These are phyloP conservation scores for Podosphaera aphanis DNA, from an alignment of 2,329 filamentous ascomycete species.

Conservation along the genomic window DNA sequence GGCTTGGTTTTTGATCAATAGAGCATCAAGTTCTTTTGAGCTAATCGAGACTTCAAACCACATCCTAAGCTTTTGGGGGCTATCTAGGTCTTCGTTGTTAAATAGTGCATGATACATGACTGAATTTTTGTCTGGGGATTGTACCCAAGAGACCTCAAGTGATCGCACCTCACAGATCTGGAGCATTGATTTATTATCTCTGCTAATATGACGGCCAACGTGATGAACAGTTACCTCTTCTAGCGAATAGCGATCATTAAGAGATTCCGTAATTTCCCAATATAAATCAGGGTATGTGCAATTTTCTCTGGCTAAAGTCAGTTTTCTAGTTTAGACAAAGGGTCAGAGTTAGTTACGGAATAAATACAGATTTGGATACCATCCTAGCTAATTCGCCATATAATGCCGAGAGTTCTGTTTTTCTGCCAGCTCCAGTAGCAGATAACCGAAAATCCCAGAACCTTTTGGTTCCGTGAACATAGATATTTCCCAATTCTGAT, in stretches of 20 bases:
- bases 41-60: conserved; percentile 10
- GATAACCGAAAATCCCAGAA: conserved; percentile 12
- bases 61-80: not conserved
- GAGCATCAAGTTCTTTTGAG: conserved; percentile 3
- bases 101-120: not conserved
- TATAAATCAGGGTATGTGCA: conserved; percentile 2
- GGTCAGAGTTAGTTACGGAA: not conserved
- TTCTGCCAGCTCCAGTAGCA: not conserved
- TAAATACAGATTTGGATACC: conserved; percentile 1
- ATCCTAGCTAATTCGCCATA: not conserved
- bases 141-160: not conserved
- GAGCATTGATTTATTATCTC: conserved; percentile 3
- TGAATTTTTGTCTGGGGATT: not conserved
- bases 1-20: conserved; percentile 5
- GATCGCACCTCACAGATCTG: conserved; percentile 4
- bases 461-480: conserved; percentile 13
- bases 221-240: conserved; percentile 3
- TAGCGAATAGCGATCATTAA: not conserved
- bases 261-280: conserved; percentile 1
- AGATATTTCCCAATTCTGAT: conserved; percentile 8
- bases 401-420: not conserved
- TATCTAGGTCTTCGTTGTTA: not conserved
- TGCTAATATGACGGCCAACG: conserved; percentile 1
- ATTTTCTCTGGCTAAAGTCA: not conserved
- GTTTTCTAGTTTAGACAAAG: not conserved